Evolutionary conservation across 2,329 filamentous ascomycete species (phyloP).

Genomic region (Hypoxylon sp.): DNA sequence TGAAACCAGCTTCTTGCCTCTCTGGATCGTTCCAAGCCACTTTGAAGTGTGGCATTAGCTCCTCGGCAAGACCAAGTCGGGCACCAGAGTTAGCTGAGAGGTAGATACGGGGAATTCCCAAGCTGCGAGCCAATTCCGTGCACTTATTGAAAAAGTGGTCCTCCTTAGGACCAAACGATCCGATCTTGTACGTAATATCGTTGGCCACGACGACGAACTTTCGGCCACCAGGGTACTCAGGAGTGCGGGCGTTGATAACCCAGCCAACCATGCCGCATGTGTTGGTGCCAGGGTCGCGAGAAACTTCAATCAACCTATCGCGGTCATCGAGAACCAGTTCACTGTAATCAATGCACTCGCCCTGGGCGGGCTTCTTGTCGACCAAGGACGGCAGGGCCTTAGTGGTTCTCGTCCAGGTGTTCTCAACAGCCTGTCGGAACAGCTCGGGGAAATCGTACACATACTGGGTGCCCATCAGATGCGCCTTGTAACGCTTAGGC

Average conservation of each 20-base stretch:
- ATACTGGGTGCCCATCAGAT: slow-evolving; percentile 98
- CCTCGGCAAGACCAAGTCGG: slow-evolving; percentile 94
- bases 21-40: slow-evolving; percentile 92
- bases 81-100: slow-evolving; percentile 99
- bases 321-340: slow-evolving; percentile 96
- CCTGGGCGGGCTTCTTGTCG: slow-evolving; percentile 84
- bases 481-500: slow-evolving; percentile 99
- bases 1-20: slow-evolving; percentile 91
- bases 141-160: slow-evolving; percentile 99
- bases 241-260: slow-evolving; percentile 94
- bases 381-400: slow-evolving; percentile 79
- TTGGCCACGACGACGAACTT: slow-evolving; percentile 98
- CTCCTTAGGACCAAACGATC: slow-evolving; percentile 95
- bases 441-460: slow-evolving; percentile 99
- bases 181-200: slow-evolving; percentile 99
- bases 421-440: slow-evolving; percentile 97
- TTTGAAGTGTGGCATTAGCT: slow-evolving; percentile 96
- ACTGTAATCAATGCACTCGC: slow-evolving; percentile 93
- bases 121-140: slow-evolving; percentile 92
- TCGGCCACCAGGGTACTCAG: slow-evolving; percentile 92
- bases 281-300: slow-evolving; percentile 95
- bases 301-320: slow-evolving; percentile 92
- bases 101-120: slow-evolving; percentile 97
- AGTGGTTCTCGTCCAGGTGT: slow-evolving; percentile 85
- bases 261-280: slow-evolving; percentile 98